These are phyloP conservation scores for Arthrocladium fulminans DNA, from an alignment of 2,329 filamentous ascomycete genomes.

Conservation along the genomic window DNA sequence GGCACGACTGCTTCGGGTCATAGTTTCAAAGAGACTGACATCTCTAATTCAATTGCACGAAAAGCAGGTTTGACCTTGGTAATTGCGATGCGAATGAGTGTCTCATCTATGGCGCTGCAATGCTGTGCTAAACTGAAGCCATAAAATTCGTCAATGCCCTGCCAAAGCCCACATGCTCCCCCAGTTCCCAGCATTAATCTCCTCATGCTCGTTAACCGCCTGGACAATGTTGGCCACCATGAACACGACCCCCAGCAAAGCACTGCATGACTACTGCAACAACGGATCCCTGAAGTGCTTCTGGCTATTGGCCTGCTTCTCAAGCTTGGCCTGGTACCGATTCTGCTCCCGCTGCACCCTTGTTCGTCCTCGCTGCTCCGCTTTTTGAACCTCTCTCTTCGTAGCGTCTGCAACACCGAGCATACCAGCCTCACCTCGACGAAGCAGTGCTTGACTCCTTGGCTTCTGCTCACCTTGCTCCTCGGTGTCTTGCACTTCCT, in stretches of 20 bases:
- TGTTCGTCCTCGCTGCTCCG: conserved; percentile 61
- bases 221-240: neutral
- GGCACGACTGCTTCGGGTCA: too few species aligned
- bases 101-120: neutral
- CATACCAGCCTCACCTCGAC: conserved; percentile 71
- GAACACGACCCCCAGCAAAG: neutral
- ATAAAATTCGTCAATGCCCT: too few species aligned
- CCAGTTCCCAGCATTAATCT: neutral
- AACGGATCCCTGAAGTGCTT: conserved; percentile 54
- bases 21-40: too few species aligned
- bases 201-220: neutral
- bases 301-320: conserved; percentile 68
- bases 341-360: conserved; percentile 53
- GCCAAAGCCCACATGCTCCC: too few species aligned
- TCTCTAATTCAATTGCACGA: too few species aligned
- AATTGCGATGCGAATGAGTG: neutral
- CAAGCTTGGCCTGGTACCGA: conserved; percentile 59
- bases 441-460: conserved; percentile 43
- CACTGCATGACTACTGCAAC: conserved; percentile 15
- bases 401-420: conserved; percentile 65
- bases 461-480: conserved; percentile 4
- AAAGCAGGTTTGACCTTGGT: neutral
- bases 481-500: conserved; percentile 35
- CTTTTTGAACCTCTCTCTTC: conserved; percentile 57
- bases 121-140: neutral